phyloP scores from a whole-genome alignment of 371 early-diverging fungal genomes.

The Zychaea mexicana region DNA sequence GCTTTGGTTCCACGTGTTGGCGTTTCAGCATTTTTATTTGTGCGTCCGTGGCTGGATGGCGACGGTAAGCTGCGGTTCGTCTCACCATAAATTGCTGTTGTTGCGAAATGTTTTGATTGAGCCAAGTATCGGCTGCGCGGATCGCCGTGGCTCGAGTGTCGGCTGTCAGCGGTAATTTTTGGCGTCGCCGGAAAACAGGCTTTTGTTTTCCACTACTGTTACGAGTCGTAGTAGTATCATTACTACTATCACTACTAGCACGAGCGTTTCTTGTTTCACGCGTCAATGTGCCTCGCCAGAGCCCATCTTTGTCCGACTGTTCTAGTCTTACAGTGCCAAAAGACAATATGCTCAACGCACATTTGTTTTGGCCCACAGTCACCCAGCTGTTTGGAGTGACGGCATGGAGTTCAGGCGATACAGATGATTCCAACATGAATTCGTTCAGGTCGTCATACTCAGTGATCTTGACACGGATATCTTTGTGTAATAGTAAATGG shows the following conservation, averaged over 20 bases:
- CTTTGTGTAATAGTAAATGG: neutral
- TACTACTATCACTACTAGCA: slow-evolving; percentile 1
- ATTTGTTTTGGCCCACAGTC: slow-evolving; percentile 41
- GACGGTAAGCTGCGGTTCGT: slow-evolving; percentile 59
- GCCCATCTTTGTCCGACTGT: slow-evolving; percentile 15
- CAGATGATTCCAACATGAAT: slow-evolving; percentile 44
- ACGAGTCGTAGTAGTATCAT: no score
- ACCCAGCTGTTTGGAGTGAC: slow-evolving; percentile 54
- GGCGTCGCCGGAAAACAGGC: neutral
- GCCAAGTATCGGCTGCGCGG: slow-evolving; percentile 67
- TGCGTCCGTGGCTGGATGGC: slow-evolving; percentile 44
- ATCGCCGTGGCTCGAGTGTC: slow-evolving; percentile 53
- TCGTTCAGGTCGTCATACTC: slow-evolving; percentile 58
- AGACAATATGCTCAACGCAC: slow-evolving; percentile 31
- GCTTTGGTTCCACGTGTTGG: slow-evolving; percentile 19
- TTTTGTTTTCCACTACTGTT: neutral
- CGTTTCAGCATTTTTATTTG: slow-evolving; percentile 50
- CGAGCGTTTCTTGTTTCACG: neutral
- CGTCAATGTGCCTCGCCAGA: neutral
- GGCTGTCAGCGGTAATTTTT: slow-evolving; percentile 30
- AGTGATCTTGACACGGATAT: slow-evolving; percentile 32
- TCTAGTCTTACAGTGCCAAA: slow-evolving; percentile 26
- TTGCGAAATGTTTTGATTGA: slow-evolving; percentile 23
- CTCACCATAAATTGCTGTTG: neutral
- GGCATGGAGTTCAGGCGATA: slow-evolving; percentile 21